Conservation (phyloP, 2,329 filamentous ascomycete species). For the Rutstroemia sydowiana region DNA sequence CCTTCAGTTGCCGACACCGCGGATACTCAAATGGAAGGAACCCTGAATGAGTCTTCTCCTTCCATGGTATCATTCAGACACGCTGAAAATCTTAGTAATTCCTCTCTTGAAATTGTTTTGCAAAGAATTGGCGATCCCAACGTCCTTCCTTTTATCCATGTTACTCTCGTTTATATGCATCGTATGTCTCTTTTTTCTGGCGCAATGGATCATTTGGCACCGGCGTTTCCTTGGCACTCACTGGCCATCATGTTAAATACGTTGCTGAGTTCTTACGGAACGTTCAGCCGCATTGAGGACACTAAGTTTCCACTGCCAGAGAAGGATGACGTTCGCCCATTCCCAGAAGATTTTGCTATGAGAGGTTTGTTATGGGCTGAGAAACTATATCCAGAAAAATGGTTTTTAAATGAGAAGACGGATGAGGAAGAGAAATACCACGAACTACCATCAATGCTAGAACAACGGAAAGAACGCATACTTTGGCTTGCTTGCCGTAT, state of each 20-base stretch:
- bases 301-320: constrained; percentile 17
- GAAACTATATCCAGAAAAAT: constrained; percentile 18
- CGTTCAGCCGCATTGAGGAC: constrained; percentile 12
- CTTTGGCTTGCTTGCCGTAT: constrained; percentile 19
- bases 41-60: neutral
- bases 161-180: constrained; percentile 19
- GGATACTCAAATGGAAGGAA: constrained; percentile 12
- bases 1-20: constrained; percentile 5
- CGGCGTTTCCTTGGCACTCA: constrained; percentile 17
- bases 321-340: constrained; percentile 18
- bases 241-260: constrained; percentile 17
- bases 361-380: constrained; percentile 19
- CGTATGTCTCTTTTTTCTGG: constrained; percentile 13
- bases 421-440: constrained; percentile 26
- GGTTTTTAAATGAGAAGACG: constrained; percentile 21
- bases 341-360: constrained; percentile 22
- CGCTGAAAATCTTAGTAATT: constrained; percentile 13
- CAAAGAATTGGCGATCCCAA: constrained; percentile 20
- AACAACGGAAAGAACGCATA: constrained; percentile 22
- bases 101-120: constrained; percentile 15
- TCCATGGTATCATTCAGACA: constrained; percentile 12
- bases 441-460: constrained; percentile 24
- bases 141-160: constrained; percentile 19
- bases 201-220: constrained; percentile 14
- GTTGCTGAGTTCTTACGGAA: constrained; percentile 9